A percentile compares a stretch with the other conserved stretches of the same genome.
Conservation (phyloP, 2,329 filamentous ascomycete genomes). For the Helicocarpus griseus region DNA sequence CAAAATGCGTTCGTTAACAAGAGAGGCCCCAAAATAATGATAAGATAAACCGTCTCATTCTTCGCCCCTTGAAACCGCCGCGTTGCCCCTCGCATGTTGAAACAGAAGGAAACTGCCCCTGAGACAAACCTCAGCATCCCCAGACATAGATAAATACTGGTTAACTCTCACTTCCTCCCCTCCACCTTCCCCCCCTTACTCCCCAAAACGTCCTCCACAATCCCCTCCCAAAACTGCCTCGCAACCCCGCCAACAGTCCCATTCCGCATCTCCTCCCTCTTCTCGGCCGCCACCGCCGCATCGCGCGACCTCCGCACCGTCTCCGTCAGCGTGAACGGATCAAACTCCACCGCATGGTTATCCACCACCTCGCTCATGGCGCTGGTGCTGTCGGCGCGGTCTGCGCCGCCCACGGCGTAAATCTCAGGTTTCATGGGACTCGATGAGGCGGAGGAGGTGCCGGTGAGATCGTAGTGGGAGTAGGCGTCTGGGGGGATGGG, state of each 20-base stretch:
- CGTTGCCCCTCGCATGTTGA: no score
- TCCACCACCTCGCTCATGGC: conserved; percentile 51
- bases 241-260: conserved; percentile 28
- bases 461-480: conserved; percentile 18
- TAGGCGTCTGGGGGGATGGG: conserved; percentile 40
- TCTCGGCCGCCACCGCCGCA: conserved; percentile 23
- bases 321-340: conserved; percentile 48
- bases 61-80: no score
- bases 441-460: conserved; percentile 9
- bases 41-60: no score
- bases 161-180: not conserved
- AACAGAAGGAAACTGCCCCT: no score
- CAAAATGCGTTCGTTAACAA: no score
- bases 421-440: conserved; percentile 48
- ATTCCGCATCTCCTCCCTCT: conserved; percentile 27
- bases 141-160: no score
- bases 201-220: conserved; percentile 39
- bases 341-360: conserved; percentile 45
- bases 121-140: no score
- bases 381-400: conserved; percentile 37
- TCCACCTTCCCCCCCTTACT: not conserved
- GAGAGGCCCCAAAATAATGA: no score
- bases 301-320: conserved; percentile 32
- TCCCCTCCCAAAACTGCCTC: conserved; percentile 37
- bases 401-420: conserved; percentile 38